Conservation (phyloP, 805 yeast genomes). For the Saccharomycopsis olivae region DNA sequence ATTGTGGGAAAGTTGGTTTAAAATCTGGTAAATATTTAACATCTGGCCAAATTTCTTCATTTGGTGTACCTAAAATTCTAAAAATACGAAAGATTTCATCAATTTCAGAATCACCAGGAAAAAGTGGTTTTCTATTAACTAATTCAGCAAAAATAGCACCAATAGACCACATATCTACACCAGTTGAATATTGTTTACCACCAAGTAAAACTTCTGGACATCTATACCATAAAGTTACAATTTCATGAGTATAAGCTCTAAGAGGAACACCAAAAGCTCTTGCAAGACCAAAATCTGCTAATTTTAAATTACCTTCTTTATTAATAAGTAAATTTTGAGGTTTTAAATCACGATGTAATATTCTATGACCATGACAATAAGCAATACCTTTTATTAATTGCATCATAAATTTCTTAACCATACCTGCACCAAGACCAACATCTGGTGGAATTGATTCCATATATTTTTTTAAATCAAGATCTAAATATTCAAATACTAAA, state of each 20-base stretch:
- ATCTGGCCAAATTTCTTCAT: conserved; percentile 90
- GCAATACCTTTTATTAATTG: conserved; percentile 86
- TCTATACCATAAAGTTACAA: conserved; percentile 95
- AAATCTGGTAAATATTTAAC: conserved; percentile 85
- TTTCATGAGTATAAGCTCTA: conserved; percentile 95
- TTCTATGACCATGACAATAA: conserved; percentile 91
- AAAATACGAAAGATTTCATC: conserved; percentile 94
- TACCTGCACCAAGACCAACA: conserved; percentile 75
- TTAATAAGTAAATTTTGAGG: conserved; percentile 93
- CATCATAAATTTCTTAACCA: conserved; percentile 88
- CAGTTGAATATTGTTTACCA: conserved; percentile 94
- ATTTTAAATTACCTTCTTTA: conserved; percentile 87
- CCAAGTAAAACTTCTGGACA: conserved; percentile 95
- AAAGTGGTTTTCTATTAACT: conserved; percentile 90
- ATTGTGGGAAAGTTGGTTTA: conserved; percentile 86
- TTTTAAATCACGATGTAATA: conserved; percentile 89
- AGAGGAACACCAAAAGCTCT: conserved; percentile 96
- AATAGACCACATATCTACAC: conserved; percentile 98
- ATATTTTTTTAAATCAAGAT: conserved; percentile 88
- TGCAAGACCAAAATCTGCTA: conserved; percentile 92
- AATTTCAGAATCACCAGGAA: conserved; percentile 96
- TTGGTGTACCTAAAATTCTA: conserved; percentile 88
- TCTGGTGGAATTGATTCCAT: conserved; percentile 94
- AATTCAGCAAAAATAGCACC: conserved; percentile 98
- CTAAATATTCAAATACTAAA: conserved; percentile 87